Percentiles rank a stretch among this genome's conserved stretches.
These are phyloP conservation scores for Croton laevigatus DNA, from an alignment of 441 rosid species.

Conservation along the genomic window DNA sequence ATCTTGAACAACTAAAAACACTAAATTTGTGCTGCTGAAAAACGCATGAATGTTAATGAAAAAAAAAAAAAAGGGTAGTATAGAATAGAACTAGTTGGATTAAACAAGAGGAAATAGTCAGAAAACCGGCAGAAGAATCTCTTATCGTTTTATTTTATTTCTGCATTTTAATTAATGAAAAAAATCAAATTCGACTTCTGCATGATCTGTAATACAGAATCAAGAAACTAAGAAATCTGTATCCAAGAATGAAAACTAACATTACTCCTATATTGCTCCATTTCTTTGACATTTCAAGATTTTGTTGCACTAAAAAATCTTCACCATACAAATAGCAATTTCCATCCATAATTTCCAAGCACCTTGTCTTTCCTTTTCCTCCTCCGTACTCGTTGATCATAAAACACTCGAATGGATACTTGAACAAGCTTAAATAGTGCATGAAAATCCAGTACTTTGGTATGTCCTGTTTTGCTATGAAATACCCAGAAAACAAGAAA, in stretches of 20 bases:
- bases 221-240: constrained; percentile 35
- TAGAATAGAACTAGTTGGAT: neutral
- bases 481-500: constrained; percentile 85
- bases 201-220: constrained; percentile 38
- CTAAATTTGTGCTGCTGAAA: neutral
- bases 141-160: neutral
- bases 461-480: constrained; percentile 59
- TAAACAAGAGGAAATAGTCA: constrained; percentile 3
- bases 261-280: constrained; percentile 39
- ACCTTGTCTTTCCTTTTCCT: constrained; percentile 26
- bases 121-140: neutral
- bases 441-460: constrained; percentile 81
- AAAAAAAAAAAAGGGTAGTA: neutral
- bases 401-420: constrained; percentile 68
- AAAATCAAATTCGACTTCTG: constrained; percentile 24
- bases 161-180: neutral
- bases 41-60: neutral
- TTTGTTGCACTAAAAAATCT: constrained; percentile 35
- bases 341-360: constrained; percentile 33
- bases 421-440: constrained; percentile 72
- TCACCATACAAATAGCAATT: constrained; percentile 33
- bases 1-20: neutral
- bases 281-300: constrained; percentile 34
- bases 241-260: constrained; percentile 39
- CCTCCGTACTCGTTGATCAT: constrained; percentile 67